Conservation (phyloP, 306 rosid species). For the Lagenaria siceraria region DNA sequence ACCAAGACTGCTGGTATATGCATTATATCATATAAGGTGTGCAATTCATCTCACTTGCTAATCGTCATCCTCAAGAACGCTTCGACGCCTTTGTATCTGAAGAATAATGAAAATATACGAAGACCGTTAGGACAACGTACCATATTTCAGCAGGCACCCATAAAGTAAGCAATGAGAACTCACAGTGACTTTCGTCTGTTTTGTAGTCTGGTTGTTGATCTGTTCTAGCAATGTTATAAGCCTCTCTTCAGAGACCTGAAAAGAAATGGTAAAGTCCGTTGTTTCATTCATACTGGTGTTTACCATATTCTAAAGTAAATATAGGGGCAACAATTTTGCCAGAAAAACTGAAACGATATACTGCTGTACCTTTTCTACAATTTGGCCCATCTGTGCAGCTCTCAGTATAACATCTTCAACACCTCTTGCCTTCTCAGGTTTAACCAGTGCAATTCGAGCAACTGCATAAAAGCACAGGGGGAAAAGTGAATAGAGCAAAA, state of each 20-base stretch:
- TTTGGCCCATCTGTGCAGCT: slow-evolving; percentile 94
- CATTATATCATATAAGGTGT: slow-evolving; percentile 4
- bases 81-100: slow-evolving; percentile 96
- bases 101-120: not conserved
- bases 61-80: slow-evolving; percentile 91
- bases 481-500: not conserved
- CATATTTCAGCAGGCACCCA: not conserved
- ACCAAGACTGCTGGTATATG: slow-evolving; percentile 10
- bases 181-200: slow-evolving; percentile 91
- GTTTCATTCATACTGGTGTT: slow-evolving; percentile 1
- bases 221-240: slow-evolving; percentile 92
- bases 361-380: slow-evolving; percentile 57
- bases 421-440: slow-evolving; percentile 94
- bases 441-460: slow-evolving; percentile 96
- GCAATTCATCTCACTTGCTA: slow-evolving; percentile 19
- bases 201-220: slow-evolving; percentile 81
- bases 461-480: slow-evolving; percentile 12
- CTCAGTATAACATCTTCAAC: slow-evolving; percentile 93
- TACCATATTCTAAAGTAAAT: not conserved
- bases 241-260: slow-evolving; percentile 85
- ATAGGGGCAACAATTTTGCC: not conserved
- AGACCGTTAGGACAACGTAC: not conserved
- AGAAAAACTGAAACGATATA: not conserved
- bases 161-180: slow-evolving; percentile 13
- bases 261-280: not conserved